Evolutionary conservation across 169 alveolate genomes (phyloP).

Genomic region (Eimeria falciformis): DNA sequence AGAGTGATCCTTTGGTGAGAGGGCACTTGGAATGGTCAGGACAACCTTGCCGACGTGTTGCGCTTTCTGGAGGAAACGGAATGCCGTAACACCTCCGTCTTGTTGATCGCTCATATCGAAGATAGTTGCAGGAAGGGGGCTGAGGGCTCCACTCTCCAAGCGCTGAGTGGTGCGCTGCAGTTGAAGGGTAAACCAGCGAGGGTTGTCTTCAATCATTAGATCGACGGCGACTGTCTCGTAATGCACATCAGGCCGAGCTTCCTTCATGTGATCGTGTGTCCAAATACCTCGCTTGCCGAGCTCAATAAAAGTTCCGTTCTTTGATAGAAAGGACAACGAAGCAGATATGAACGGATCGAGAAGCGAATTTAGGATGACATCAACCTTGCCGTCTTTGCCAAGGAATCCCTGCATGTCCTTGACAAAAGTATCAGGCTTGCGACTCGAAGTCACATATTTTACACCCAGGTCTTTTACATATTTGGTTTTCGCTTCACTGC

Average conservation of each 20-base stretch:
- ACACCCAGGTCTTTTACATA: constrained; percentile 78
- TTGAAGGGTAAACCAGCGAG: constrained; percentile 78
- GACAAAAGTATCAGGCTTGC: constrained; percentile 79
- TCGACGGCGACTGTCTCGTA: constrained; percentile 81
- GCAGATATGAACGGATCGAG: constrained; percentile 77
- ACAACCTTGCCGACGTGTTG: constrained; percentile 83
- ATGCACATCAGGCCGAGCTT: constrained; percentile 77
- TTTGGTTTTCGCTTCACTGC: constrained; percentile 80
- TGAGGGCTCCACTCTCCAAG: constrained; percentile 53
- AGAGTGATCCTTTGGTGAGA: constrained; percentile 7
- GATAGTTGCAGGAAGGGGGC: constrained; percentile 72
- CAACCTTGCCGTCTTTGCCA: constrained; percentile 69
- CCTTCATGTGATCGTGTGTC: constrained; percentile 75
- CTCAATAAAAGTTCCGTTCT: constrained; percentile 84
- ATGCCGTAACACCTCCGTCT: constrained; percentile 81
- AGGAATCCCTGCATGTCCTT: constrained; percentile 70
- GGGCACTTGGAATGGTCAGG: constrained; percentile 76
- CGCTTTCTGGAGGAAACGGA: constrained; percentile 81
- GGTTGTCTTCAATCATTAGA: constrained; percentile 79
- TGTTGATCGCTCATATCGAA: constrained; percentile 72
- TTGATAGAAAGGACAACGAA: constrained; percentile 77
- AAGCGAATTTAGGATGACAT: constrained; percentile 82
- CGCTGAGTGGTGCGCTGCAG: constrained; percentile 67
- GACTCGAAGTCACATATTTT: constrained; percentile 78
- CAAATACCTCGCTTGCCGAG: constrained; percentile 83